Evolutionary conservation across 306 rosid species (phyloP).

Genomic region (Boehmeria nivea): DNA sequence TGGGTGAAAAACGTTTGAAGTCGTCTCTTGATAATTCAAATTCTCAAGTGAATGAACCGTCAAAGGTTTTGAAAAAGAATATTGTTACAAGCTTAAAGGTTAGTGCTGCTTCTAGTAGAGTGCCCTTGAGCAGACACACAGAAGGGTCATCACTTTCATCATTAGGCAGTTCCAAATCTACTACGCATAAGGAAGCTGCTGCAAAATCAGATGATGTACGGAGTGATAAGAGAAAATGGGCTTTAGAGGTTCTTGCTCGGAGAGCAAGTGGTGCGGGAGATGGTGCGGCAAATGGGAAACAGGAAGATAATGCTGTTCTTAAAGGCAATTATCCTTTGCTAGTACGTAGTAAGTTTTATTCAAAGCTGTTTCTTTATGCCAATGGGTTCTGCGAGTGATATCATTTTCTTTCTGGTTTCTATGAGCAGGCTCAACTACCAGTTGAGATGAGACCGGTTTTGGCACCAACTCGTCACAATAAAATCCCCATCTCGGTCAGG

Average conservation of each 20-base stretch:
- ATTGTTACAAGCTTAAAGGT: constrained; percentile 28
- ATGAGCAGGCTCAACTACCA: constrained; percentile 83
- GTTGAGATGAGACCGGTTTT: constrained; percentile 77
- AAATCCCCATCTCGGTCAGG: constrained; percentile 76
- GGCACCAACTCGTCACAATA: constrained; percentile 65
- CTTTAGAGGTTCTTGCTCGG: constrained; percentile 84
- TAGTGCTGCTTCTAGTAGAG: constrained; percentile 42
- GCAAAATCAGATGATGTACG: constrained; percentile 43
- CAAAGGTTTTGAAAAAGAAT: constrained; percentile 38
- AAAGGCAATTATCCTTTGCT: constrained; percentile 84
- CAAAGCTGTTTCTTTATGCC: constrained; percentile 15
- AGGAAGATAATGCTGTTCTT: constrained; percentile 49
- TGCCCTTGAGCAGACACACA: constrained; percentile 27
- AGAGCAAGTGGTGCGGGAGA: constrained; percentile 53
- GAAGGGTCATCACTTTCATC: constrained; percentile 37
- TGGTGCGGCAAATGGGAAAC: constrained; percentile 38
- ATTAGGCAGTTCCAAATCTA: constrained; percentile 41
- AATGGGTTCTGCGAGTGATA: constrained; percentile 18
- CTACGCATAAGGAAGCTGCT: constrained; percentile 30
- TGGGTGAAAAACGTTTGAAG: constrained; percentile 32
- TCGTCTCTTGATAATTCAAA: constrained; percentile 29
- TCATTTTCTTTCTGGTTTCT: constrained; percentile 33
- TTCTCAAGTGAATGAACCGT: constrained; percentile 33
- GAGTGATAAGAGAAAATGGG: constrained; percentile 92
- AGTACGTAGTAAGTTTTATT: constrained; percentile 45